Conservation (phyloP, 768 basidiomycete genomes). For the Baorangia bicolor region DNA sequence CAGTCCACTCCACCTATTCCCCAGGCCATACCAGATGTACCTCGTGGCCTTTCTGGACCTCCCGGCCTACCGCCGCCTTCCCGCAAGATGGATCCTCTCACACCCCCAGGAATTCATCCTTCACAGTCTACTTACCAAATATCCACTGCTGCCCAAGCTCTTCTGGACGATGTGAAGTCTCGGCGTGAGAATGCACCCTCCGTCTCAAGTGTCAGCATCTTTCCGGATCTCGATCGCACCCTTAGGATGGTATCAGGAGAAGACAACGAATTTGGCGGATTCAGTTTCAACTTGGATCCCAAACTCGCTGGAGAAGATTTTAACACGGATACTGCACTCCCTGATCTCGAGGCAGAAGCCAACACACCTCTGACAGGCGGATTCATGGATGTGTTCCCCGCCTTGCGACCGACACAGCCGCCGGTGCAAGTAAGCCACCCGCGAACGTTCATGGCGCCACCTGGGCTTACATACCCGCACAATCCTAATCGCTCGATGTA, state of each 20-base stretch:
- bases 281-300: slow-evolving; percentile 86
- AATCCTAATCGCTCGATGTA: slow-evolving; percentile 52
- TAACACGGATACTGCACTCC: slow-evolving; percentile 41
- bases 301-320: slow-evolving; percentile 55
- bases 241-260: slow-evolving; percentile 67
- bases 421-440: slow-evolving; percentile 21
- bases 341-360: slow-evolving; percentile 48
- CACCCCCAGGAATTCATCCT: slow-evolving; percentile 39
- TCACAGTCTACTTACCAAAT: slow-evolving; percentile 71
- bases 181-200: slow-evolving; percentile 59
- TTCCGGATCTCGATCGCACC: slow-evolving; percentile 89
- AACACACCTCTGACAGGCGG: slow-evolving; percentile 60
- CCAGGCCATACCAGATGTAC: slow-evolving; percentile 51
- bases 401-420: slow-evolving; percentile 41
- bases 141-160: slow-evolving; percentile 79
- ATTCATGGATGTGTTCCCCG: slow-evolving; percentile 71
- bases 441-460: slow-evolving; percentile 45
- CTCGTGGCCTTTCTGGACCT: slow-evolving; percentile 64
- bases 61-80: slow-evolving; percentile 44
- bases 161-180: slow-evolving; percentile 80
- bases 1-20: slow-evolving; percentile 40
- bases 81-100: slow-evolving; percentile 53
- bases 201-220: slow-evolving; percentile 53
- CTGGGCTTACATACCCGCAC: slow-evolving; percentile 52
- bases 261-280: slow-evolving; percentile 62